Evolutionary conservation across 225 moss, liverwort and hornwort species (phyloP), one percentile per base, ranked within the genome.

Genomic region (Thuidium tamariscinum): DNA sequence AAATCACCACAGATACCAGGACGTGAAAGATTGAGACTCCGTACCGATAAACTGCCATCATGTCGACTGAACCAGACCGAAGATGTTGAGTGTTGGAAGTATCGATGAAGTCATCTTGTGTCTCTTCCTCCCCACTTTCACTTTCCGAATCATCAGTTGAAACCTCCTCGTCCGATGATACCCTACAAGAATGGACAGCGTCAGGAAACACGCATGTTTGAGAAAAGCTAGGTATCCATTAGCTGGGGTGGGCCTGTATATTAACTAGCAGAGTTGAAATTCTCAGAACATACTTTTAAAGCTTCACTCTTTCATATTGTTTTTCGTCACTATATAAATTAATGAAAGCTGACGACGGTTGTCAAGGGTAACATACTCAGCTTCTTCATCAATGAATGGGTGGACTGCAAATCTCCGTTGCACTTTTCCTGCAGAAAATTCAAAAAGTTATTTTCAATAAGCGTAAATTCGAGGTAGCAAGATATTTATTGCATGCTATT

Each of bases 361-460:
- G 80, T 37, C 36, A 84, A 15, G n/a, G 41, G 42, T 54, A 73
- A 84, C 93, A 87, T 94, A 96, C 98, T 94, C 95, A 82, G 97
- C 98, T 95, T 97, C 98, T 68, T 95, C 98, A 71, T 99, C 97
- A 81, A 99, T 92, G 79, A 94, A 99, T 16, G 89, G 87, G 42
- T 92, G 92, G 66, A 91, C 95, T 32, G 90, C 89, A 66, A 91
- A 78, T 83, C 92, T 94, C 78, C 92, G 90, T 87, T 92, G 91
- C 54, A 81, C 79, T 87, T 93, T 93, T 49, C 88, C 95, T 95
- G 94, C 81, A 87, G 37, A 72, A 73, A 76, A 68, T 86, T 41
- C 49, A 86, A 55, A 91, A 16, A 73, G 13, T 48, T 83, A 74
- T 85, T 84, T 55, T 83, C 87, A 70, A 83, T 65, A 61, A 85